Base-by-base conservation (phyloP, 2,329 filamentous ascomycete genomes). In the Colletotrichum sp. region DNA sequence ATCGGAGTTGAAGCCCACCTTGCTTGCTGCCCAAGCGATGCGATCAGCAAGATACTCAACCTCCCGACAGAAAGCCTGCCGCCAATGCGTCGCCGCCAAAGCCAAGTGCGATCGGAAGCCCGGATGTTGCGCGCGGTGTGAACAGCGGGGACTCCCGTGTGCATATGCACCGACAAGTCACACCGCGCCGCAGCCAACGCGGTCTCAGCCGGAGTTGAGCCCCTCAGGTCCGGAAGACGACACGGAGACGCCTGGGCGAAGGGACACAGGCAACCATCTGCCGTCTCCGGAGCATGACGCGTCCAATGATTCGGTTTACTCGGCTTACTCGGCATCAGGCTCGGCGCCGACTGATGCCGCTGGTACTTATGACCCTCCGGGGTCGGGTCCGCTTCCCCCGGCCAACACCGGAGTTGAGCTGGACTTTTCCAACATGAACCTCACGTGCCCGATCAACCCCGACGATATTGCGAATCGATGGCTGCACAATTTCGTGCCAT, bases 391-490 rank as follows among this genome's bases (percentile, higher is more conserved):
- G 26, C n/a, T 49, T 26, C 28, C 44, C 16, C 30, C 30, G 12
- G 34, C 26, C 30, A 39, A 12, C 7, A 15, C 21, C 32, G 57
- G 67, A 24, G 71, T 71, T 8, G 24, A 26, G n/a, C 79, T 84
- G 28, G 79, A 86, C 63, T 88, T 88, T 68, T 79, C 81, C 7
- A 49, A 70, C 15, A 71, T 84, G 3, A 82, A 85, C 15, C 82
- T 90, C 8, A 73, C 85, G 1, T 89, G 87, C 72, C 86, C 87
- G 3, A 88, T 90, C 76, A 84, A 89, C 63, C 85, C 84, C 1
- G 85, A 88, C 28, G 85, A 85, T 18, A 89, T 90, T 65, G 84
- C 83, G 15, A 88, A 87, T 55, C 87, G 88, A 13, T 90, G 88
- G 88, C 80, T 90, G 30, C 85, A 88, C 36, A 80, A 85, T 3